Evolutionary conservation across 768 basidiomycete genomes (phyloP), one percentile per base, ranked within the genome.

Genomic region (Clavaria fumosa): DNA sequence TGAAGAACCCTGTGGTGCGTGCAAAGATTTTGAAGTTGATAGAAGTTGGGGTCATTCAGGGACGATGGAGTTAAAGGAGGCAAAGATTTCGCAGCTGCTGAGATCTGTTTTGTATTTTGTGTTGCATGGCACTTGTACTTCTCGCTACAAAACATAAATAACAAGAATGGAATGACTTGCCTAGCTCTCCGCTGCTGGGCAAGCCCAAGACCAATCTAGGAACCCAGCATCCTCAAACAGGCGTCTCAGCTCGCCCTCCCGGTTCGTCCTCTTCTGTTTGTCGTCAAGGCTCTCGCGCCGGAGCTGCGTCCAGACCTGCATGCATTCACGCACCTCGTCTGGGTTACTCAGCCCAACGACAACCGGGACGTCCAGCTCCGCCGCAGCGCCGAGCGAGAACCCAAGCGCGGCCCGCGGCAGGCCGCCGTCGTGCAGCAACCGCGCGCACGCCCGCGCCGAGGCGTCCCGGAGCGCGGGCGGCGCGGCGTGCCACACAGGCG

Each of bases 21-120:
- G 56, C 65, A 39, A 93, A 91, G 66, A 84, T 95, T 45, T 69
- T 75, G 63, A 91, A 91, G 60, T 66, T 96, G 34, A 65, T 93
- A 50, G 83, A 85, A 40, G 89, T 89, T 20, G 93, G 91, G 40
- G 84, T 96, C 52, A 91, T 96, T 63, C 75, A 70, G 61, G 90
- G 89, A 21, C 67, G 83, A 49, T 83, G 60, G 73, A 12, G 34
- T 35, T 18, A 14, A 9, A 37, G 21, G 4, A 20, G 15, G 21
- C 12, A n/a, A n/a, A n/a, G n/a, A n/a, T n/a, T n/a, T n/a, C n/a
- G n/a, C n/a, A n/a, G n/a, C n/a, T n/a, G n/a, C n/a, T n/a, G n/a
- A n/a, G n/a, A n/a, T n/a, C n/a, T n/a, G n/a, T n/a, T n/a, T n/a
- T n/a, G n/a, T n/a, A n/a, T n/a, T n/a, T n/a, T n/a, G n/a, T n/a